Conservation (phyloP, 345 rosid species). For the Dipteronia sinensis region DNA sequence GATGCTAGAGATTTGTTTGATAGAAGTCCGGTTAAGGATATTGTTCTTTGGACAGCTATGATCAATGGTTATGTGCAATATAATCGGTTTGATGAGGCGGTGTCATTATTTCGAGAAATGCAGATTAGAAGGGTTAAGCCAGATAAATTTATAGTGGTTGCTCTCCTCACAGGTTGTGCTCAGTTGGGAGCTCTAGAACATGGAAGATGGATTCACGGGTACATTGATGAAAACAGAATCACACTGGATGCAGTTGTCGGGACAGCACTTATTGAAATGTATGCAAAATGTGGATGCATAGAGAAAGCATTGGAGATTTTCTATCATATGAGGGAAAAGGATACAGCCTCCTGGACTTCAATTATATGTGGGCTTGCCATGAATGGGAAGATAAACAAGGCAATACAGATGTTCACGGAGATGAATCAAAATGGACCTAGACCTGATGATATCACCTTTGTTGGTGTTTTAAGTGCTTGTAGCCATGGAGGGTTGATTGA, state of each 20-base stretch:
- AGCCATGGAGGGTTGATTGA: conserved; percentile 3
- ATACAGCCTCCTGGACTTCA: background rate
- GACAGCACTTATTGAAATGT: conserved; percentile 3
- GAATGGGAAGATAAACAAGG: background rate
- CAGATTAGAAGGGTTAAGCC: conserved; percentile 3
- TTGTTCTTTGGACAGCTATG: conserved; percentile 4
- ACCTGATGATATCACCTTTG: conserved; percentile 3
- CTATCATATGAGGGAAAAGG: background rate
- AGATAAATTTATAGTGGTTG: conserved; percentile 6
- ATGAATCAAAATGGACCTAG: background rate
- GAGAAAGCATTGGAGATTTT: conserved; percentile 3
- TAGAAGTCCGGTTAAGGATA: background rate
- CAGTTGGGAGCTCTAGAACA: conserved; percentile 7
- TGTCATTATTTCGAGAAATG: background rate
- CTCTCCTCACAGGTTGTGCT: background rate
- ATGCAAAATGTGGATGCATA: conserved; percentile 1
- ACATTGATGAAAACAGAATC: conserved; percentile 2
- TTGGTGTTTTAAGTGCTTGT: conserved; percentile 8
- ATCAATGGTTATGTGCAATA: conserved; percentile 3
- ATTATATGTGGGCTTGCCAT: conserved; percentile 1
- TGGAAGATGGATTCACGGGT: conserved; percentile 1
- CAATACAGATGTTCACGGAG: background rate
- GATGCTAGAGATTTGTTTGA: conserved; percentile 1
- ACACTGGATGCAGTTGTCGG: conserved; percentile 1
- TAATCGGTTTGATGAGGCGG: background rate